Percentiles rank a stretch among this genome's conserved stretches.
Conservation (phyloP, 176 grass and related monocot species). For the Canna indica region DNA sequence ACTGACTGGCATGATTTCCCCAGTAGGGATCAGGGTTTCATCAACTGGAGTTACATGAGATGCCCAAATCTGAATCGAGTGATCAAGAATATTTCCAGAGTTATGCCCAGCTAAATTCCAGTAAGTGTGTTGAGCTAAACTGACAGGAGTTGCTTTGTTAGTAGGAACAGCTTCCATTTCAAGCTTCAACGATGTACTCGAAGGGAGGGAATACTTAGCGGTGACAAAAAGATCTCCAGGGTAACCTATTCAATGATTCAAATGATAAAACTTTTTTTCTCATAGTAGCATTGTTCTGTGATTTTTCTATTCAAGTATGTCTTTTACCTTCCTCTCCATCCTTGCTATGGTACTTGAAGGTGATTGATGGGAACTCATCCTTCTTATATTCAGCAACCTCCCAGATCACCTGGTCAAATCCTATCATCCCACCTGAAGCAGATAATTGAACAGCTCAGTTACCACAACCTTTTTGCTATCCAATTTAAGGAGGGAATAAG, state of each 20-base stretch:
- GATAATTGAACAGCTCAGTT: neutral
- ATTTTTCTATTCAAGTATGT: slow-evolving; percentile 5
- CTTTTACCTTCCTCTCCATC: slow-evolving; percentile 77
- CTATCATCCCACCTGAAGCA: slow-evolving; percentile 51
- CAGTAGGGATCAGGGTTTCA: slow-evolving; percentile 51
- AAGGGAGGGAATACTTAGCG: slow-evolving; percentile 60
- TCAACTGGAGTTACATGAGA: slow-evolving; percentile 64
- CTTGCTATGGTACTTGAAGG: slow-evolving; percentile 63
- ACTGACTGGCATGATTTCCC: slow-evolving; percentile 50
- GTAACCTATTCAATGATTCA: slow-evolving; percentile 40
- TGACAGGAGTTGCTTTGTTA: slow-evolving; percentile 66
- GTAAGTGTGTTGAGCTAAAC: slow-evolving; percentile 77
- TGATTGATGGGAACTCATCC: slow-evolving; percentile 56
- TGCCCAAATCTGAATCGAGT: slow-evolving; percentile 57
- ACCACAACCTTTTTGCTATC: neutral
- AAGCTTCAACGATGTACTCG: slow-evolving; percentile 45
- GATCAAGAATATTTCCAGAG: slow-evolving; percentile 50
- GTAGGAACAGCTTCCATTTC: slow-evolving; percentile 64
- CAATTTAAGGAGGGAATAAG: neutral
- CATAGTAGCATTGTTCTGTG: neutral
- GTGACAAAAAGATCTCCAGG: slow-evolving; percentile 52
- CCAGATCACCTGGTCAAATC: slow-evolving; percentile 84
- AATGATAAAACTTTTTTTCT: neutral
- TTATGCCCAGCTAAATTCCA: slow-evolving; percentile 96
- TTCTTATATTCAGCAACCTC: slow-evolving; percentile 50